A percentile compares a stretch with the other conserved stretches of the same genome.
phyloP scores from a whole-genome alignment of 305 asterid species.

The Fraxinus nigra region DNA sequence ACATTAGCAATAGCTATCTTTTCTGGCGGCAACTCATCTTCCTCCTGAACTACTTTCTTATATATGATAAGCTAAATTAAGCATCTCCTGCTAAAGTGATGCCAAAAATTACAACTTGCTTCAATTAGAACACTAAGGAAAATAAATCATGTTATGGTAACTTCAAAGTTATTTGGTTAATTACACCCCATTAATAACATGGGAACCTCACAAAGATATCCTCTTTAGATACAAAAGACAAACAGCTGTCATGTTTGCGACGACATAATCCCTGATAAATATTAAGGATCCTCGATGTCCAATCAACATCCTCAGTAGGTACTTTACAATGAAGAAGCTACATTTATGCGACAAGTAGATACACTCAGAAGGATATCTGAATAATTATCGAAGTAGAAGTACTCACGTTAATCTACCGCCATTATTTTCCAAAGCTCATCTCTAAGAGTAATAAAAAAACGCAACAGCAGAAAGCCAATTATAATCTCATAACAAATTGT shows the following conservation, averaged over 20 bases:
- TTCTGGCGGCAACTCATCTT: constrained; percentile 50
- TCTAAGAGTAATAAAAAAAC: neutral
- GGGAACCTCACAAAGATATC: neutral
- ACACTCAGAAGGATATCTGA: neutral
- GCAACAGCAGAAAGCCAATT: neutral
- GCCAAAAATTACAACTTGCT: neutral
- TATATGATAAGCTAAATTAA: constrained; percentile 67
- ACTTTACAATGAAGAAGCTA: neutral
- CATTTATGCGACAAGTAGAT: neutral
- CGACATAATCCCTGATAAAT: neutral
- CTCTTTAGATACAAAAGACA: neutral
- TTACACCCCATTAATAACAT: neutral
- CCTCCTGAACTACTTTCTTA: constrained; percentile 87
- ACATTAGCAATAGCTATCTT: constrained; percentile 92
- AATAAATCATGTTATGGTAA: neutral
- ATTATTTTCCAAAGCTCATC: neutral
- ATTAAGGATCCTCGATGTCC: neutral
- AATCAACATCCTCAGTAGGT: neutral
- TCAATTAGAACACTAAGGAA: neutral
- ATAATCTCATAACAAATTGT: neutral
- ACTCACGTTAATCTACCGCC: neutral
- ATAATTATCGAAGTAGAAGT: neutral
- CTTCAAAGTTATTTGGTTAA: neutral
- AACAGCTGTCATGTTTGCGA: neutral
- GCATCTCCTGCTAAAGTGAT: constrained; percentile 70